Conservation (phyloP, 352 stramenopile species). For the Phytophthora aleatoria region DNA sequence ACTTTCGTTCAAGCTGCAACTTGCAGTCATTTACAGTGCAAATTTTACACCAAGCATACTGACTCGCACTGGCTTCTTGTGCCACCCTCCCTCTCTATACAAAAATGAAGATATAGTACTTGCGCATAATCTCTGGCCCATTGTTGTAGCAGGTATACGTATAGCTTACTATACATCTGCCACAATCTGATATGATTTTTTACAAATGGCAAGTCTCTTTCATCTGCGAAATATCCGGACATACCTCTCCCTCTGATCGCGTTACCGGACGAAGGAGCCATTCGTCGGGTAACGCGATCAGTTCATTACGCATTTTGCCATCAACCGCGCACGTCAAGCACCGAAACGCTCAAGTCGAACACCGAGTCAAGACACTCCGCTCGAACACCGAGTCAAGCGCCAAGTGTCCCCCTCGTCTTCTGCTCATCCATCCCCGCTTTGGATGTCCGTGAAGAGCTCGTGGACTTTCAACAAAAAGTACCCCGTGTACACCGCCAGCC, state of each 20-base stretch:
- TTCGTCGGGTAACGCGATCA: constrained; percentile 74
- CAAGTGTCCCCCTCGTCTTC: constrained; percentile 25
- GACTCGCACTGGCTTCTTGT: constrained; percentile 25
- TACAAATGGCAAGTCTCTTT: constrained; percentile 28
- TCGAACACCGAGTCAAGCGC: constrained; percentile 14
- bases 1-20: constrained; percentile 5
- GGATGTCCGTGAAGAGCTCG: constrained; percentile 83
- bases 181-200: constrained; percentile 11
- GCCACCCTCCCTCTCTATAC: neutral
- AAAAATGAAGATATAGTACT: constrained; percentile 19
- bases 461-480: constrained; percentile 90
- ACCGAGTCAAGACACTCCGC: constrained; percentile 1
- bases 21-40: neutral
- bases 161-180: constrained; percentile 6
- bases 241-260: constrained; percentile 5
- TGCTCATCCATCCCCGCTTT: constrained; percentile 36
- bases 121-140: constrained; percentile 11
- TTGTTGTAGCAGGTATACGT: constrained; percentile 10
- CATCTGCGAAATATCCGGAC: constrained; percentile 8
- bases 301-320: constrained; percentile 65
- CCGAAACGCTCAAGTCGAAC: constrained; percentile 20
- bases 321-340: constrained; percentile 32
- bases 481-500: constrained; percentile 66
- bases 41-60: neutral
- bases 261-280: constrained; percentile 11